These are phyloP conservation scores for Piper longum DNA, from an alignment of 164 flowering plant species.

Conservation along the genomic window DNA sequence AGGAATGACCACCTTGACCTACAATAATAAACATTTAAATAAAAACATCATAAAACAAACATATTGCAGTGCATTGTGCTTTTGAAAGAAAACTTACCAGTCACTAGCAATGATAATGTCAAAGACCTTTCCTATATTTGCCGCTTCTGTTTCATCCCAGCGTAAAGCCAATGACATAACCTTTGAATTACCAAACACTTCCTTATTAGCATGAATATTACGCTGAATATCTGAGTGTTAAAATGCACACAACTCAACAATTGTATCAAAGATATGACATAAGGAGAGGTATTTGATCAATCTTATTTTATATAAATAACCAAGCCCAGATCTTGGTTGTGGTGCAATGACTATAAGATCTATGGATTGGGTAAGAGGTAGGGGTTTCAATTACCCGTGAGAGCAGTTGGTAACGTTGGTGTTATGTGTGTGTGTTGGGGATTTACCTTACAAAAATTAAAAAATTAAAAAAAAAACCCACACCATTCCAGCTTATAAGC, in stretches of 20 bases:
- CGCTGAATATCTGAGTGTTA: conserved; percentile 71
- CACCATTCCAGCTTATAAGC: too few relatives aligned
- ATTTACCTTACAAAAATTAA: background rate
- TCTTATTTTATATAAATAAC: background rate
- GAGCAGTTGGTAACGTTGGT: background rate
- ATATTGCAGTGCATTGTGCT: background rate
- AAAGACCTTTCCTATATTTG: conserved; percentile 21
- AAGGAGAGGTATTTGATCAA: background rate
- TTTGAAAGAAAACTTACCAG: conserved; percentile 11
- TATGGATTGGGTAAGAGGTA: too few relatives aligned
- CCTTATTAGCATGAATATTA: conserved; percentile 46
- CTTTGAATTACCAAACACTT: conserved; percentile 41
- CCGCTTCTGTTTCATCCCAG: conserved; percentile 45
- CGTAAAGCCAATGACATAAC: conserved; percentile 55
- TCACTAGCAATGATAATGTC: conserved; percentile 25
- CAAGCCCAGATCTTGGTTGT: background rate
- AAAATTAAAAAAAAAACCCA: too few relatives aligned
- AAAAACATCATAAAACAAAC: background rate
- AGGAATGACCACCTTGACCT: background rate
- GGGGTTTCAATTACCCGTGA: background rate
- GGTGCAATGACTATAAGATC: background rate
- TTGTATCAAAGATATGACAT: background rate
- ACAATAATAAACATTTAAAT: too few relatives aligned
- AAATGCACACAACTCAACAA: conserved; percentile 9
- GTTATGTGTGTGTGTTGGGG: background rate